Evolutionary conservation across 1,139 yeast genomes (phyloP), one percentile per base, ranked within the genome.

Genomic region (Yamadazyma sp.): DNA sequence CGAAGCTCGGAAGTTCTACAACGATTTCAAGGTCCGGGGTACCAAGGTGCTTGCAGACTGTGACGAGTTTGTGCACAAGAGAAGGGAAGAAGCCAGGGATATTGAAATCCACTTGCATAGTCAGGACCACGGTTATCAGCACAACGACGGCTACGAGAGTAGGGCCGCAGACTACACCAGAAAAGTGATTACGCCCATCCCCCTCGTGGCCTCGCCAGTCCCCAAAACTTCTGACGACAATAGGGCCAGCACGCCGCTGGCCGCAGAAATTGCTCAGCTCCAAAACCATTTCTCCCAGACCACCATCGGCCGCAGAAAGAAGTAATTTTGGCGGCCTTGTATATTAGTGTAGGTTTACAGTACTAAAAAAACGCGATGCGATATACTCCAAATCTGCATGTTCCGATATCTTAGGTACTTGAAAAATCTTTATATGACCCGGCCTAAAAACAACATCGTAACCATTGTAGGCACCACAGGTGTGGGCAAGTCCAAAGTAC

Each of bases 381-480:
- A 14, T 30, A 8, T 20, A 20, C 22, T 20, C n/a, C 22, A 20
- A 20, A 20, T 20, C 8, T 16, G 14, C 15, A 41, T 39, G 43
- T 26, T 34, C 30, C 40, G 58, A 39, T 51, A 54, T 40, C 37
- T 62, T 1, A 45, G 54, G 29, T 61, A 59, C 46, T 24, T 54
- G 22, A 57, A 51, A 40, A 62, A 58, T 39, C 38, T 50, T 24
- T 39, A 55, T 15, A 61, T 56, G 57, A 56, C 65, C 7, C 44
- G 48, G 36, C 62, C 66, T 7, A 62, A 62, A 48, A 63, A 62
- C 49, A 63, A 61, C 42, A 58, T 87, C 9, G 73, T 87, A 23
- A 80, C 87, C 22, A 79, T 87, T n/a, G 87, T 87, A 6, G 98
- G 98, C 0, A 91, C 97, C 28, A 92, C 98, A 0, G 98, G 98